Evolutionary conservation across 108 stramenopile species (phyloP).

Genomic region (Cyclotella cryptica): DNA sequence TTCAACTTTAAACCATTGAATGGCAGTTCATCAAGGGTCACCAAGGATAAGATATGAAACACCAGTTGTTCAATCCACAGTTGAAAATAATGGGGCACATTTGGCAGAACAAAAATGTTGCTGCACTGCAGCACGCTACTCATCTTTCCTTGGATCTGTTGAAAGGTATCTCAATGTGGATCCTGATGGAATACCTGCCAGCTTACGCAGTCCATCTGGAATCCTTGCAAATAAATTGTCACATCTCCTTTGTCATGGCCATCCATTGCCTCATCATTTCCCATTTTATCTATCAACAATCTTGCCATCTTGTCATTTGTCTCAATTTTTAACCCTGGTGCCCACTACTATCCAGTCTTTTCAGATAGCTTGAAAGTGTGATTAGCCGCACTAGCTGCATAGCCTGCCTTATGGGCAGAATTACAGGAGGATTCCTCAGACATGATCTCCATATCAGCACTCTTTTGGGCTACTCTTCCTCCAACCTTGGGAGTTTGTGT

Average conservation of each 20-base stretch:
- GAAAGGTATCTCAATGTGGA: conserved; percentile 76
- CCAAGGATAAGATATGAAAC: conserved; percentile 57
- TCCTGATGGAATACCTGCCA: conserved; percentile 79
- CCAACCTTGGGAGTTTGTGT: too few species aligned
- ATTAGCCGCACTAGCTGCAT: too few species aligned
- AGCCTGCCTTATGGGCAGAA: too few species aligned
- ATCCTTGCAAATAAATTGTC: conserved; percentile 46
- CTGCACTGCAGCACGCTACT: conserved; percentile 88
- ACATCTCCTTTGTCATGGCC: conserved; percentile 29
- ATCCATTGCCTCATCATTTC: conserved; percentile 20
- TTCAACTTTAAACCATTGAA: conserved; percentile 3
- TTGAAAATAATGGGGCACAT: conserved; percentile 91
- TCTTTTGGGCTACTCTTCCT: too few species aligned
- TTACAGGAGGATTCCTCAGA: too few species aligned
- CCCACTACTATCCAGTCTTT: too few species aligned
- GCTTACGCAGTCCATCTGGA: conserved; percentile 83
- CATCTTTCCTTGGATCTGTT: conserved; percentile 41
- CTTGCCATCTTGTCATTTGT: conserved; percentile 90
- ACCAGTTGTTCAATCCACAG: conserved; percentile 84
- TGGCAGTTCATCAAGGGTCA: conserved; percentile 1
- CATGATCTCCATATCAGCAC: too few species aligned
- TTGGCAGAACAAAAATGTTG: conserved; percentile 95
- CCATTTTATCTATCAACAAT: conserved; percentile 61
- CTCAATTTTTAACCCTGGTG: conserved; percentile 69
- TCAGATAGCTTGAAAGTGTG: too few species aligned